Evolutionary conservation across 306 rosid species (phyloP).

Genomic region (Luffa acutangula): DNA sequence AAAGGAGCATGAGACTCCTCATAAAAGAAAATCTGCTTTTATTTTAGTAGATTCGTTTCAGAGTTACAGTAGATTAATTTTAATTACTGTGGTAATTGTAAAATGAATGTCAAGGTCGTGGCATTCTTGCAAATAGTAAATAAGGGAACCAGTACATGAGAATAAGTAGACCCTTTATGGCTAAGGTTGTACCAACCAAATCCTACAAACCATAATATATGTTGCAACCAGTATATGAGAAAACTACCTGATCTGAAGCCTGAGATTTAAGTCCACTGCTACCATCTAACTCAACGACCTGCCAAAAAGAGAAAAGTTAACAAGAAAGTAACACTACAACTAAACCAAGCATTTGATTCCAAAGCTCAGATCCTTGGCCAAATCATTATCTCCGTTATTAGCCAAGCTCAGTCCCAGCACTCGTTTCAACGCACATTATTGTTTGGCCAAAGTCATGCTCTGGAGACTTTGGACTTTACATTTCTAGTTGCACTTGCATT

Average conservation of each 20-base stretch:
- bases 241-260: neutral
- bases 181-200: neutral
- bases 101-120: neutral
- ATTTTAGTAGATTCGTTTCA: neutral
- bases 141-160: neutral
- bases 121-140: neutral
- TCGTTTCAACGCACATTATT: neutral
- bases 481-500: no score
- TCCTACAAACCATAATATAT: neutral
- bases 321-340: neutral
- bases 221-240: neutral
- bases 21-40: neutral
- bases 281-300: neutral
- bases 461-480: no score
- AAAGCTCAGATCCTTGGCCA: neutral
- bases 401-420: neutral
- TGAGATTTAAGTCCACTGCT: neutral
- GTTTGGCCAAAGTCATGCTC: neutral
- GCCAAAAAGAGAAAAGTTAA: neutral
- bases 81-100: neutral
- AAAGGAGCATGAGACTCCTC: neutral
- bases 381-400: neutral
- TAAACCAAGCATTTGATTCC: neutral
- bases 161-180: neutral
- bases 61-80: neutral